Base-by-base conservation (phyloP, 1,139 yeast genomes). In the Pichia sp. region DNA sequence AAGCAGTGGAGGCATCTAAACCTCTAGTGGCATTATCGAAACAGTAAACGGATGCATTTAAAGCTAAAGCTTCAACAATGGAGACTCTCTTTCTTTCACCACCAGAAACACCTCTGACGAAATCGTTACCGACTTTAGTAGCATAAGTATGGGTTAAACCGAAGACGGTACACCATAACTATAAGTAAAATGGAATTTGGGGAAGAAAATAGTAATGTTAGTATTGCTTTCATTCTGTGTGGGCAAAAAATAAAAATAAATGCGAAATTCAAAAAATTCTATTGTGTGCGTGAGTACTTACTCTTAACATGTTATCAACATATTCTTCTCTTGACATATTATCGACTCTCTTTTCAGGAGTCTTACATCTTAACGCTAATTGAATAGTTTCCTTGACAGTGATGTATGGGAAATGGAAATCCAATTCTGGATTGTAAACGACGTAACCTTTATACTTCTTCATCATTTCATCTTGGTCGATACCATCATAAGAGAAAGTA, bases 1-100 rank as follows among this genome's bases (percentile, higher is more conserved):
- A 41, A 3, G 90, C 89, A 38, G 87, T 83, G 14, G 89, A 85
- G 19, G 88, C 76, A 63, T 83, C 90, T 50, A 83, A 70, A 60
- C 90, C 90, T 65, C 89, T 75, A 6, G 89, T 83, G 19, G 87
- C 78, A 63, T 82, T 82, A 67, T 82, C 89, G 83, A 85, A 83
- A 64, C 85, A 80, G 60, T 79, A 85, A 41, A 82, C 65, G 79
- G 42, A 37, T 4, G 50, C 50, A 33, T 27, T 38, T 6, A 37
- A 41, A 8, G 43, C 42, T 30, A 41, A 22, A 1, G 50, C 50
- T 38, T 47, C 50, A 34, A 38, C 50, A 47, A 47, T 47, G 4
- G 50, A 47, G 21, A 84, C 91, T 65, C 91, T 81, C 66, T 84
- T 85, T 55, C 91, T 73, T 67, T 85, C 90, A 68, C 91, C 93